Evolutionary conservation across 441 rosid genomes (phyloP), one percentile per base, ranked within the genome.

Genomic region (Pelargonium australe): DNA sequence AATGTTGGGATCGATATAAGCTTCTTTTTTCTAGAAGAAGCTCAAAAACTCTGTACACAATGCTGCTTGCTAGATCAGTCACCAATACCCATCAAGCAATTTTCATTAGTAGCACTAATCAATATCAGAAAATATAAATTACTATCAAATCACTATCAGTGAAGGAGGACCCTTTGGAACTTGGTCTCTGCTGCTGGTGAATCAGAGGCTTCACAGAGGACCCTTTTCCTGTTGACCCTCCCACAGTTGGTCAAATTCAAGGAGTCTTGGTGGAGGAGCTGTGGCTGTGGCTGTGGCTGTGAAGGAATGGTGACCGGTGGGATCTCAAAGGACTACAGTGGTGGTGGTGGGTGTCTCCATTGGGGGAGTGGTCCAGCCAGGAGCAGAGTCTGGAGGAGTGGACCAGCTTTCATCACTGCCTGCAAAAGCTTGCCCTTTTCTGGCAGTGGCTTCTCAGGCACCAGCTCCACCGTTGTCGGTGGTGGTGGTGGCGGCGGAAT

Each of bases 201-300:
- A 31, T 83, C 81, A 66, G 86, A 82, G 65, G 77, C 89, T 45
- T 87, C 85, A 53, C 70, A 78, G 20, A 75, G 77, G 53, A 76
- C 85, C 76, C 96, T 87, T 83, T 94, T 94, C 81, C 88, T 82
- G 55, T 79, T 77, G 70, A 80, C 71, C 70, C 81, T 80, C 60
- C 87, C 87, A 73, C 87, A 87, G 34, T 78, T 75, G 62, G 68
- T 75, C 70, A 55, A 23, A 74, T 74, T 66, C 70, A 57, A 44
- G 65, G 75, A 73, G 69, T 60, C 69, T 65, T 31, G 80, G 69
- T 25, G 69, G 75, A 10, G 77, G 65, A 8, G 80, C 3, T 23
- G 55, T 47, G 45, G 49, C 55, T 10, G 66, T 6, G 2, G 72
- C 31, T 51, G 61, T 11, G 71, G 61, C 7, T 70, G 71, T 14